Conservation (phyloP, 352 stramenopile genomes). For the Phytophthora palmivora region DNA sequence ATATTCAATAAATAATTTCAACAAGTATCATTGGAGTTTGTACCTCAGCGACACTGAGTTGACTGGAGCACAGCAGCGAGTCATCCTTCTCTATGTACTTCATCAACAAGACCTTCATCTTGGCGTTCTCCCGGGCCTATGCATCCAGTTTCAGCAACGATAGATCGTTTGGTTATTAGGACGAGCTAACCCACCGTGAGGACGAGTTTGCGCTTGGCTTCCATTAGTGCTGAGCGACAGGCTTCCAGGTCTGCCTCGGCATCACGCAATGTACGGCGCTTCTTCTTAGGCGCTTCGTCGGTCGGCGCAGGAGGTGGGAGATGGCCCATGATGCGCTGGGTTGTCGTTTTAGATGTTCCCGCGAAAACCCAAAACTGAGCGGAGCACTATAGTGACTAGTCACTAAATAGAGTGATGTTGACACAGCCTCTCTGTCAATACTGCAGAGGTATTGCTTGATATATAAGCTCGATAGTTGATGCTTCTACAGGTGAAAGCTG, state of each 20-base stretch:
- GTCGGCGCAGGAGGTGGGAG: constrained; percentile 16
- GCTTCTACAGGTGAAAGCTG: too few species aligned
- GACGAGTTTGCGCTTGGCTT: constrained; percentile 72
- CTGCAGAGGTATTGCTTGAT: too few species aligned
- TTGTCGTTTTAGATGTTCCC: constrained; percentile 20
- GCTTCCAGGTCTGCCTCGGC: constrained; percentile 65
- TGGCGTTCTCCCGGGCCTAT: constrained; percentile 83
- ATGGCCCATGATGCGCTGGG: constrained; percentile 4
- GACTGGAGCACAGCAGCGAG: constrained; percentile 76
- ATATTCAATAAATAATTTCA: not conserved
- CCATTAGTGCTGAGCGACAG: constrained; percentile 54
- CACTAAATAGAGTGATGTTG: not conserved
- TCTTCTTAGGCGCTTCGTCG: constrained; percentile 56
- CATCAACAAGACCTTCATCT: constrained; percentile 88
- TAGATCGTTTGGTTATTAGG: not conserved
- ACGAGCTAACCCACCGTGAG: constrained; percentile 45
- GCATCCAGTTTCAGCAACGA: not conserved
- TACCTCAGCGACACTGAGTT: constrained; percentile 66
- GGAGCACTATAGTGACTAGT: constrained; percentile 18
- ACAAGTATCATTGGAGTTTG: not conserved
- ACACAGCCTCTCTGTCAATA: too few species aligned
- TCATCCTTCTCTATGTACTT: constrained; percentile 90
- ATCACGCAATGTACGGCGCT: constrained; percentile 74
- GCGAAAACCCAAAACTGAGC: constrained; percentile 19
- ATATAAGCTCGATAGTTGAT: too few species aligned